A percentile compares a stretch with the other conserved stretches of the same genome.
Evolutionary conservation across 2,329 filamentous ascomycete species (phyloP).

Genomic region (Alternaria rosae): DNA sequence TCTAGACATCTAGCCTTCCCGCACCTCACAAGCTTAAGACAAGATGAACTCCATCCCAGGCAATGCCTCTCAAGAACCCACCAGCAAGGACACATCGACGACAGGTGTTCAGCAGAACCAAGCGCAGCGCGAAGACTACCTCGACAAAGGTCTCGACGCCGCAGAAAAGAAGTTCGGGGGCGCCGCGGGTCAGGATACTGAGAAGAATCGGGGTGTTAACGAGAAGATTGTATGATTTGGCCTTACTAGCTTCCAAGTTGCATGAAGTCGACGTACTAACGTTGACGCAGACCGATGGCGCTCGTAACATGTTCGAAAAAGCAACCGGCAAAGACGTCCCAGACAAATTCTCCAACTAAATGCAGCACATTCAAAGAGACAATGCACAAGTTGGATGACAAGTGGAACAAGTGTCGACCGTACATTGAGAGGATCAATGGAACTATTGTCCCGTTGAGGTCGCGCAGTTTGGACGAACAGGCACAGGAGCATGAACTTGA

Average conservation of each 20-base stretch:
- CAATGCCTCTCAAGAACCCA: conserved; percentile 3
- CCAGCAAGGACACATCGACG: conserved; percentile 3
- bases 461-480: not conserved
- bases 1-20: not conserved
- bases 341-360: conserved; percentile 58
- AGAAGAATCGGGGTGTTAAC: conserved; percentile 51
- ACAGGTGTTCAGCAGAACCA: conserved; percentile 1
- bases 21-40: not conserved
- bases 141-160: conserved; percentile 25
- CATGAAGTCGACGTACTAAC: not conserved
- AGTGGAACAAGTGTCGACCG: conserved; percentile 19
- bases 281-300: conserved; percentile 54
- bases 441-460: conserved; percentile 10
- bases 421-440: conserved; percentile 25
- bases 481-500: not conserved
- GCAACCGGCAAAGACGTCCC: conserved; percentile 59
- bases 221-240: conserved; percentile 46
- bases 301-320: conserved; percentile 60
- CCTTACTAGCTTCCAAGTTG: not conserved
- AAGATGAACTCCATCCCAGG: conserved; percentile 14
- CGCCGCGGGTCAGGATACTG: conserved; percentile 36
- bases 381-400: conserved; percentile 12
- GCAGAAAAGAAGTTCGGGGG: conserved; percentile 56
- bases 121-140: conserved; percentile 18
- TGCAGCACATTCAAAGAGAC: not conserved